A percentile compares a stretch with the other conserved stretches of the same genome.
phyloP scores from a whole-genome alignment of 2,329 filamentous ascomycete genomes.

The Sarocladiaceae sp. region DNA sequence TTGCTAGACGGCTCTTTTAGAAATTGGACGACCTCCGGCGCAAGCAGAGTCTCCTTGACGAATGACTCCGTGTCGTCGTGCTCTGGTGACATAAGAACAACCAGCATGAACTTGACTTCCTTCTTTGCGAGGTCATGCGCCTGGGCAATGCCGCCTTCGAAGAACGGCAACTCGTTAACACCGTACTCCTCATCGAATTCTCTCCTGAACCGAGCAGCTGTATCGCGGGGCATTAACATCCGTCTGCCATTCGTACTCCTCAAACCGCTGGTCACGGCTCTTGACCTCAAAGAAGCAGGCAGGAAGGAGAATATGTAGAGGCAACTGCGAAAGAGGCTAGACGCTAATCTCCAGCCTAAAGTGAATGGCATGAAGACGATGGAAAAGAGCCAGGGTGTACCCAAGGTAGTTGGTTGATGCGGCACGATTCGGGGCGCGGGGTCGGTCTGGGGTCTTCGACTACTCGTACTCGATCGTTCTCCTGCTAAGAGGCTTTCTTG shows the following conservation, averaged over 20 bases:
- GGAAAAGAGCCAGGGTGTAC: constrained; percentile 70
- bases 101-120: constrained; percentile 86
- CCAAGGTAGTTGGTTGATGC: constrained; percentile 63
- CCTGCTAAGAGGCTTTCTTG: constrained; percentile 50
- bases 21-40: constrained; percentile 68
- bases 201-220: constrained; percentile 80
- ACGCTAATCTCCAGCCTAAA: constrained; percentile 68
- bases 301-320: constrained; percentile 78
- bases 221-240: constrained; percentile 79
- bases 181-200: constrained; percentile 97
- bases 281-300: constrained; percentile 58
- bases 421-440: constrained; percentile 83
- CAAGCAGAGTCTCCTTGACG: constrained; percentile 75
- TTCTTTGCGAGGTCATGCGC: constrained; percentile 86
- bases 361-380: constrained; percentile 79
- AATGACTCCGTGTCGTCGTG: constrained; percentile 89
- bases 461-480: constrained; percentile 17
- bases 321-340: constrained; percentile 66
- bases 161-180: constrained; percentile 65
- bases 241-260: constrained; percentile 66
- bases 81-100: constrained; percentile 84
- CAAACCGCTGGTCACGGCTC: constrained; percentile 49
- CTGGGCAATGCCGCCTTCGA: constrained; percentile 87
- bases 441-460: constrained; percentile 41
- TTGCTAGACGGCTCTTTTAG: constrained; percentile 72